Evolutionary conservation across 768 basidiomycete genomes (phyloP), one percentile per base, ranked within the genome.

Genomic region (Tylopilus cervinicoccineus): DNA sequence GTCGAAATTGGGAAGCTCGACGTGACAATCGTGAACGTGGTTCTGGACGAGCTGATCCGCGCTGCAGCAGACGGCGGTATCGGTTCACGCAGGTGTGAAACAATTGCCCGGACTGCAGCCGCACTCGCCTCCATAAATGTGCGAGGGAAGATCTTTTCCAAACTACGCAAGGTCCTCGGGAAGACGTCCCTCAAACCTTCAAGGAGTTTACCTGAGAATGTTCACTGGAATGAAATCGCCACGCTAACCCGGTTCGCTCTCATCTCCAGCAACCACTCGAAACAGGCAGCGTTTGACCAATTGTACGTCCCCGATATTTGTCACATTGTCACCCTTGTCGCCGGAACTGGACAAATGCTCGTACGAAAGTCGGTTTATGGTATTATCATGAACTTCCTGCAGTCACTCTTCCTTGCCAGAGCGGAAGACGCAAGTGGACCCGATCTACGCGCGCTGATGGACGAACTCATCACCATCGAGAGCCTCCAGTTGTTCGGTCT

Each of bases 291-390:
- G 12, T 81, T 84, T 52, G 81, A 79, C 43, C 87, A 90, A 56
- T 72, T 93, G 23, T 93, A 83, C 60, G 77, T 93, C 5, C 87
- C 93, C 0, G 93, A 96, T 63, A 73, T 88, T 27, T 73, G 84
- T 37, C 90, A 96, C 64, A 72, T 90, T 32, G 80, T 90, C 52
- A 83, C 85, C 6, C 72, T 94, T n/a, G 72, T 87, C 1, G 80
- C 86, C 7, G 87, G 80, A 10, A 81, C 81, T 29, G 93, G 93
- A 11, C 79, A 86, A 6, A 68, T 82, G 0, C 68, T 83, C 12
- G 80, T 93, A 41, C 82, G 93, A 20, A 86, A 85, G 53, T 85
- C 88, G 5, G 79, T 90, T 33, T 91, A 89, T 60, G 92, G 88
- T 9, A 77, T 88, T 31, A 69, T 90, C 52, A 77, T 92, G 67